Evolutionary conservation across 116 monocot species (phyloP).

Genomic region (Trichopus zeylanicus): DNA sequence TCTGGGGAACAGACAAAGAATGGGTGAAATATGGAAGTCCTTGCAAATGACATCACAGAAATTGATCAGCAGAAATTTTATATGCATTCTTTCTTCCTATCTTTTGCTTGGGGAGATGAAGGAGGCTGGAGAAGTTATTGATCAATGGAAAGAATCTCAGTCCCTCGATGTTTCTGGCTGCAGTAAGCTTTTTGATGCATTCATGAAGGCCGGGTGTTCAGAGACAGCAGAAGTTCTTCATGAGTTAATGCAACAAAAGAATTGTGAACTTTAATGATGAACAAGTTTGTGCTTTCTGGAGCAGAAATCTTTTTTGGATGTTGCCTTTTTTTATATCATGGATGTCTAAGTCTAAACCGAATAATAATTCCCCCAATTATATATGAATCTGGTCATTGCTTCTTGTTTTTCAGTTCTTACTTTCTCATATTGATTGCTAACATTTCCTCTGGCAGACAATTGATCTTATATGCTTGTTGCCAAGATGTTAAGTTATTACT

Average conservation of each 20-base stretch:
- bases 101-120: slow-evolving; percentile 48
- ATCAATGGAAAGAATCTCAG: slow-evolving; percentile 66
- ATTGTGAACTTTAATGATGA: slow-evolving; percentile 15
- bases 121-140: slow-evolving; percentile 71
- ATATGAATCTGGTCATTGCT: not conserved
- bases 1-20: slow-evolving; percentile 55
- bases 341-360: not conserved
- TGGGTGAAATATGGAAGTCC: slow-evolving; percentile 84
- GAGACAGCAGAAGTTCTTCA: slow-evolving; percentile 41
- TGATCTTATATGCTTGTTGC: too few relatives aligned
- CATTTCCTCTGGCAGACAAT: too few relatives aligned
- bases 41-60: slow-evolving; percentile 52
- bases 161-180: slow-evolving; percentile 36
- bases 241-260: slow-evolving; percentile 43
- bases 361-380: not conserved
- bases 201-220: slow-evolving; percentile 31
- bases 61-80: slow-evolving; percentile 66
- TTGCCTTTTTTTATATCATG: not conserved
- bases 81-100: slow-evolving; percentile 64
- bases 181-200: slow-evolving; percentile 42
- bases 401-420: not conserved
- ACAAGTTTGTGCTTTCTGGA: not conserved
- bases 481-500: too few relatives aligned
- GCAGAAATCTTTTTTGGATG: not conserved
- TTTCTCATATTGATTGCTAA: not conserved